Percentiles rank a stretch among this genome's conserved stretches.
Evolutionary conservation across 2,329 filamentous ascomycete species (phyloP).

Genomic region (Didymella pinodella): DNA sequence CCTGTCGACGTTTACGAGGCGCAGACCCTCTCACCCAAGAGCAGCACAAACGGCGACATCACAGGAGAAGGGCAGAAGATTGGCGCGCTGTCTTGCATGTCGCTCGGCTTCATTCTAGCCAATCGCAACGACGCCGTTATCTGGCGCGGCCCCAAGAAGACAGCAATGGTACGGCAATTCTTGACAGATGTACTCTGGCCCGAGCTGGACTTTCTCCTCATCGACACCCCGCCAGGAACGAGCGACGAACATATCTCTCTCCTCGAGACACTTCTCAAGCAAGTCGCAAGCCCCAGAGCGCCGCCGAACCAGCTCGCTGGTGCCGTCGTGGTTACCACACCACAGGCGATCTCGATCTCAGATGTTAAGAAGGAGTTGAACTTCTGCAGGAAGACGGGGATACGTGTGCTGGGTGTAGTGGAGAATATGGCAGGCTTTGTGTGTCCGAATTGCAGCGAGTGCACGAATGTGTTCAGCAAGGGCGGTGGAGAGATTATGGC

Average conservation of each 20-base stretch:
- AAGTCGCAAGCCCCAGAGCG: slow-evolving; percentile 26
- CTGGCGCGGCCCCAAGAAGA: slow-evolving; percentile 98
- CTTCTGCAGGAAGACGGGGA: slow-evolving; percentile 85
- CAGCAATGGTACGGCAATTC: slow-evolving; percentile 98
- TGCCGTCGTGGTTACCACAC: slow-evolving; percentile 94
- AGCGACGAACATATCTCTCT: slow-evolving; percentile 97
- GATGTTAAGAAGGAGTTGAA: slow-evolving; percentile 96
- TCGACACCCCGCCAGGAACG: slow-evolving; percentile 95
- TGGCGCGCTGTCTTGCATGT: slow-evolving; percentile 83
- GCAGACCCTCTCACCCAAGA: slow-evolving; percentile 34
- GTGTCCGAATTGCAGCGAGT: slow-evolving; percentile 78
- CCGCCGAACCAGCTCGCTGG: slow-evolving; percentile 74
- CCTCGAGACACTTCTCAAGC: slow-evolving; percentile 75
- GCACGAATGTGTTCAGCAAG: slow-evolving; percentile 91
- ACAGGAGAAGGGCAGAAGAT: slow-evolving; percentile 46
- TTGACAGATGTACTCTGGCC: slow-evolving; percentile 89
- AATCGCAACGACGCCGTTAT: slow-evolving; percentile 90
- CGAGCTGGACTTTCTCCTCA: slow-evolving; percentile 85
- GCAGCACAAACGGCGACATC: slow-evolving; percentile 17
- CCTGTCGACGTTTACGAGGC: slow-evolving; percentile 83
- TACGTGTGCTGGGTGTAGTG: slow-evolving; percentile 84
- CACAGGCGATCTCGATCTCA: slow-evolving; percentile 89
- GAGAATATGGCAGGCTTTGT: slow-evolving; percentile 97
- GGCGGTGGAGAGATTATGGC: slow-evolving; percentile 93
- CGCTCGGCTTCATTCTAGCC: slow-evolving; percentile 86